phyloP scores from a whole-genome alignment of 306 rosid genomes.

The Trifolium dubium region DNA sequence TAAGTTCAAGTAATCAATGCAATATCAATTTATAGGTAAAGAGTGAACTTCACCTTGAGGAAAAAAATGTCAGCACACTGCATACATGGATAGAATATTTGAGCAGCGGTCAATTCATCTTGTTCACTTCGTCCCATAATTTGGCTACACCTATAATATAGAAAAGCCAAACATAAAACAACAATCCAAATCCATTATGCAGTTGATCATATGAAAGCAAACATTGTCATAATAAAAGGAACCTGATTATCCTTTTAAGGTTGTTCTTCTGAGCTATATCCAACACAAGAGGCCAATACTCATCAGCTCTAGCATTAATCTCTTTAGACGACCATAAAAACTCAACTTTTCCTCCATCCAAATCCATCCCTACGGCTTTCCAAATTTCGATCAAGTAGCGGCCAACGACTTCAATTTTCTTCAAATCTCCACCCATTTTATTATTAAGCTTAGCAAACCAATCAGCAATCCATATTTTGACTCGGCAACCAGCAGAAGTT shows the following conservation, averaged over 20 bases:
- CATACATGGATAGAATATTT: slow-evolving; percentile 92
- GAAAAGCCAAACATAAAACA: background rate
- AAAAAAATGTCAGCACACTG: slow-evolving; percentile 96
- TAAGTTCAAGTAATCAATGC: background rate
- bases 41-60: slow-evolving; percentile 59
- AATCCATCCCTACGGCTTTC: slow-evolving; percentile 86
- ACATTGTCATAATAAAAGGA: background rate
- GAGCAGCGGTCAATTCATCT: slow-evolving; percentile 83
- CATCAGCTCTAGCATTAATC: slow-evolving; percentile 66
- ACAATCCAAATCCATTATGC: background rate
- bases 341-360: slow-evolving; percentile 84
- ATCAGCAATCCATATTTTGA: slow-evolving; percentile 93
- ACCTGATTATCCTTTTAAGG: slow-evolving; percentile 74
- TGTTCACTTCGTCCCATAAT: slow-evolving; percentile 85
- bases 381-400: slow-evolving; percentile 80
- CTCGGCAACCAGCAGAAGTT: slow-evolving; percentile 72
- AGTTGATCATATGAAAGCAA: background rate
- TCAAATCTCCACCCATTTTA: slow-evolving; percentile 85
- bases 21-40: slow-evolving; percentile 11
- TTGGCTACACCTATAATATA: slow-evolving; percentile 72
- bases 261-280: slow-evolving; percentile 85
- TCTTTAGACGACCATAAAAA: slow-evolving; percentile 89
- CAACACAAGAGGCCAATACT: slow-evolving; percentile 88
- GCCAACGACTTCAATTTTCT: slow-evolving; percentile 76
- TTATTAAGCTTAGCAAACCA: slow-evolving; percentile 90